Base-by-base conservation (phyloP, 2,329 filamentous ascomycete species). In the Apiospora arundinis region DNA sequence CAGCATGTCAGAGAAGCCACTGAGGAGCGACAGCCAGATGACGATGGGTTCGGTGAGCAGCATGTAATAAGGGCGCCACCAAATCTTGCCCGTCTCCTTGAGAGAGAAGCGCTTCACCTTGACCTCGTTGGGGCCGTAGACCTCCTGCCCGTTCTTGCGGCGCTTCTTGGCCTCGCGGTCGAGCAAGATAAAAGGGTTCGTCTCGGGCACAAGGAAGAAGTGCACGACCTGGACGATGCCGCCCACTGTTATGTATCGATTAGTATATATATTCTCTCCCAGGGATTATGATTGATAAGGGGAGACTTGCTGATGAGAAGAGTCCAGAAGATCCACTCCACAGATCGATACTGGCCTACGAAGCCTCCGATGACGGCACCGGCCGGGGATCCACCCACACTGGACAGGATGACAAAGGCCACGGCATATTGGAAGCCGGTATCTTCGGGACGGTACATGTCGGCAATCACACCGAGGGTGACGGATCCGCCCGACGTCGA, bases 401-500 rank as follows among this genome's bases (percentile, higher is more conserved):
- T 89, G 1, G 87, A 88, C 25, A 89, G 78, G 6, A 91, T 87
- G 74, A 92, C 87, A 74, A 87, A 91, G 0, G 89, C 89, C 8
- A 91, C 84, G 0, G 90, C 88, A 73, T 85, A 88, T 21, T 69
- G 67, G 32, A 69, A 69, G 75, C 91, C 87, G 72, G 91, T 89
- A 7, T 87, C 81, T 52, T 88, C 86, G 0, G 88, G 81, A 67
- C 86, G 82, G 79, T 86, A 91, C 85, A 92, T 86, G 74, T 92
- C 90, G 3, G 90, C 89, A 3, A 92, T 86, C 81, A 92, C 89
- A 7, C 90, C 90, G 2, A 92, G 80, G 0, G 90, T 92, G 44
- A 92, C 90, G 6, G 88, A 89, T 2, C 90, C 90, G 69, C 90
- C 90, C 8, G 89, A 89, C 2, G 89, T 90, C 5, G 87, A 91